Base-by-base conservation (phyloP, 2,329 filamentous ascomycete genomes). In the Claviceps fusiformis region DNA sequence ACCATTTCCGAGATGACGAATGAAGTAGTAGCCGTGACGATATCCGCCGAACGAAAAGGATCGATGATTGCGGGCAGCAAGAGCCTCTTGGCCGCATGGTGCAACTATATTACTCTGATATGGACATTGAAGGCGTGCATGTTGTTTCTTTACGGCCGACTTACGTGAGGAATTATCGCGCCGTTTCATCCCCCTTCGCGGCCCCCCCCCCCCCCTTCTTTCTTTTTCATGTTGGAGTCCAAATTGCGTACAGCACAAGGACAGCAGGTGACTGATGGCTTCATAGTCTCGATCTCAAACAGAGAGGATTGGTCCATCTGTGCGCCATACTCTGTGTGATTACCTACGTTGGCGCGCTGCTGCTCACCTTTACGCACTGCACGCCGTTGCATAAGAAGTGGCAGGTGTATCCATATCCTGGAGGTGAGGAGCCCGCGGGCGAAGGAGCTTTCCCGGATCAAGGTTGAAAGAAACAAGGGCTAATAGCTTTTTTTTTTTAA, bases 121-220 rank as follows among this genome's bases (percentile, higher is more conserved):
- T 74, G 72, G 69, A 60, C 65, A 50, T 62, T 75, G 29, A 74
- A 75, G 56, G 69, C 65, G 5, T 70, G 69, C 57, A 71, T 73
- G 61, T 59, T 74, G n/a, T 73, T 68, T 56, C 70, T 73, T 55
- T 73, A 71, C 57, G 63, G 66, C 50, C 66, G 72, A 46, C 65
- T 75, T 57, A 74, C 72, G 71, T 73, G 63, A 50, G 69, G 13
- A 43, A 29, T 31, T 31, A 3, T 17, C 3, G 4, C 46, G 9
- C 4, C 35, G 15, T 27, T 24, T 24, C 10, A 37, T 11, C 35
- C 9, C 35, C 19, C n/a, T n/a, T n/a, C n/a, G n/a, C n/a, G n/a
- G n/a, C 6, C 9, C 35, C 35, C 7, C 35, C 35, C 6, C 35
- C 35, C 35, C 35, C 10, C 10, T 8, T 37, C 9, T 11, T 37